These are phyloP conservation scores for Inosperma sp. DNA, from an alignment of 768 basidiomycete genomes.

Conservation along the genomic window DNA sequence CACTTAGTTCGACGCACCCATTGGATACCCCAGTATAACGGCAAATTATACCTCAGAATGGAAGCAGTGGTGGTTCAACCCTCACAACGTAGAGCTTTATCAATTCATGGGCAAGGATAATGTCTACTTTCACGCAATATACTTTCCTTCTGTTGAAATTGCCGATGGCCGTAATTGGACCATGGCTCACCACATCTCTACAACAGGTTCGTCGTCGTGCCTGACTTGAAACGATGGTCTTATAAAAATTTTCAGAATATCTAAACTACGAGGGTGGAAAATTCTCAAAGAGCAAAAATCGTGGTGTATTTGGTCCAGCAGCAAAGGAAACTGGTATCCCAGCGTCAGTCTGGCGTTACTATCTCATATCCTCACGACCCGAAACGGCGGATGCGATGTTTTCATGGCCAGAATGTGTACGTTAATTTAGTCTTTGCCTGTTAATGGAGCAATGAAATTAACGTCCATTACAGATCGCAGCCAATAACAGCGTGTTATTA, in stretches of 20 bases:
- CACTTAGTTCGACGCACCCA: constrained; percentile 89
- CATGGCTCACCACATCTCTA: constrained; percentile 87
- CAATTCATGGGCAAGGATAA: constrained; percentile 99
- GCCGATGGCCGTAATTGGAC: constrained; percentile 94
- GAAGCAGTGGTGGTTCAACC: constrained; percentile 97
- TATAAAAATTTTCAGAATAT: constrained; percentile 57
- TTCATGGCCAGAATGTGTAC: constrained; percentile 91
- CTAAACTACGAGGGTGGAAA: constrained; percentile 98
- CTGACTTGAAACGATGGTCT: not conserved
- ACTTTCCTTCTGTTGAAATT: constrained; percentile 86
- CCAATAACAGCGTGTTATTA: constrained; percentile 88
- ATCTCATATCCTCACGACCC: constrained; percentile 86
- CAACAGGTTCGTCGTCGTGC: constrained; percentile 66
- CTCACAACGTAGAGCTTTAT: constrained; percentile 82
- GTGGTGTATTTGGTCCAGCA: constrained; percentile 94
- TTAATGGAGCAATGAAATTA: not conserved
- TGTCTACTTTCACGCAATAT: constrained; percentile 96
- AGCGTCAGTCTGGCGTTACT: constrained; percentile 95
- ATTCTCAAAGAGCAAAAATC: constrained; percentile 95
- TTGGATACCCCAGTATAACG: constrained; percentile 97
- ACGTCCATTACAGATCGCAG: constrained; percentile 56
- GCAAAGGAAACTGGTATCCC: constrained; percentile 93
- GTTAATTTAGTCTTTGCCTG: not conserved
- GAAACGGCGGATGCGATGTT: constrained; percentile 95
- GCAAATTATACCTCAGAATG: constrained; percentile 92